Evolutionary conservation across 2,329 filamentous ascomycete species (phyloP).

Genomic region (Neurospora crassa): DNA sequence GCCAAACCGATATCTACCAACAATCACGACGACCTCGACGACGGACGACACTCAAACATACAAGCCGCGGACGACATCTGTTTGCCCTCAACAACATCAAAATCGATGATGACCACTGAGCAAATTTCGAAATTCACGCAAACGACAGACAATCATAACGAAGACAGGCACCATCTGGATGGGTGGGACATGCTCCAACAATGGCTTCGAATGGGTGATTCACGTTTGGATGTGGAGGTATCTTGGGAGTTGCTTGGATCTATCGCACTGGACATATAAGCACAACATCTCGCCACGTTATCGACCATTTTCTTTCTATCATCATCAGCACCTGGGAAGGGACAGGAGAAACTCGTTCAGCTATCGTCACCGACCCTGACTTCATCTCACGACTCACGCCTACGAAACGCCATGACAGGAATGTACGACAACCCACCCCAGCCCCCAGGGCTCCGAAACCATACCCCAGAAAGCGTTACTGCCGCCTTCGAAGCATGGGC

Average conservation of each 20-base stretch:
- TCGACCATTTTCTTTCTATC: neutral
- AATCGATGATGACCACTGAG: neutral
- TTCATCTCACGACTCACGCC: neutral
- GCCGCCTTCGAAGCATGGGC: conserved; percentile 58
- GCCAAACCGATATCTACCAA: neutral
- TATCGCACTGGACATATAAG: neutral
- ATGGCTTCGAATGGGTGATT: neutral
- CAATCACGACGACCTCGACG: neutral
- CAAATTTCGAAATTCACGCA: neutral
- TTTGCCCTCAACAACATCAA: neutral
- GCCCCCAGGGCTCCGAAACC: conserved; percentile 49
- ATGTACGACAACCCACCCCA: conserved; percentile 68
- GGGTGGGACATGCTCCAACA: neutral
- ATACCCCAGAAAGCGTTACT: conserved; percentile 45
- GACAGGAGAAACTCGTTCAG: neutral
- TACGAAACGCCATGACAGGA: neutral
- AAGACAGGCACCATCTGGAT: neutral
- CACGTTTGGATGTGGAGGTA: neutral
- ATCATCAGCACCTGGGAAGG: neutral
- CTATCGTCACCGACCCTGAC: neutral
- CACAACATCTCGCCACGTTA: neutral
- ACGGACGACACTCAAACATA: neutral
- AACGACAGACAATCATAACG: neutral
- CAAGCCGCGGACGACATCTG: neutral
- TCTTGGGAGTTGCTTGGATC: neutral